A percentile compares a stretch with the other conserved stretches of the same genome.
phyloP scores from a whole-genome alignment of 2,329 filamentous ascomycete species.

The Immersiporthe knoxdaviesiana region DNA sequence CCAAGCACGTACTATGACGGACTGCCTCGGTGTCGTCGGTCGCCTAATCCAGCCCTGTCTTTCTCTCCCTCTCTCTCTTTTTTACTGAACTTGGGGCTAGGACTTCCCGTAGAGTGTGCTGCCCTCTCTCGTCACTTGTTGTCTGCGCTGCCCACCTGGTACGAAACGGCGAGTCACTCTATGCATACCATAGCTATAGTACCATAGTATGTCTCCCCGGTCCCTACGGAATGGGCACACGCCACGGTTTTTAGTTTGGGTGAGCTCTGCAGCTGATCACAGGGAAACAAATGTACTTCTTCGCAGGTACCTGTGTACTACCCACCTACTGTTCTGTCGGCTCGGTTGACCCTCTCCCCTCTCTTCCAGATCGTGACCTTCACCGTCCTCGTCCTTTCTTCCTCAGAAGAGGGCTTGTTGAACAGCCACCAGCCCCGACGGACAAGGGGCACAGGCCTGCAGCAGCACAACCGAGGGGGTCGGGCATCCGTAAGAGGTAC shows the following conservation, averaged over 20 bases:
- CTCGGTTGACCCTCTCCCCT: too few species aligned
- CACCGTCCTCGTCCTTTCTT: background rate
- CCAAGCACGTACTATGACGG: too few species aligned
- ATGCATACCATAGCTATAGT: too few species aligned
- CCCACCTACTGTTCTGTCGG: too few species aligned
- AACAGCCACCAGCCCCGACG: conserved; percentile 12
- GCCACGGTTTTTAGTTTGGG: background rate
- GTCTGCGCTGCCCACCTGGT: conserved; percentile 6
- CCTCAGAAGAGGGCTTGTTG: background rate
- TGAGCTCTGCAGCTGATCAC: conserved; percentile 2
- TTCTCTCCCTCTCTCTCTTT: background rate
- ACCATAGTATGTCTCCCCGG: background rate
- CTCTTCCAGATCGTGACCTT: background rate
- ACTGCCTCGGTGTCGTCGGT: conserved; percentile 21
- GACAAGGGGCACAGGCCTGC: conserved; percentile 17
- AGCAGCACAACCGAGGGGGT: conserved; percentile 14
- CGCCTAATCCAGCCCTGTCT: background rate
- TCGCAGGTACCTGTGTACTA: background rate
- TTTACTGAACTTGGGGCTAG: background rate
- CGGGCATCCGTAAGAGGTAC: background rate
- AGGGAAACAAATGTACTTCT: background rate
- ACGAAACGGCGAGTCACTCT: conserved; percentile 14
- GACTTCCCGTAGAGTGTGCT: conserved; percentile 7
- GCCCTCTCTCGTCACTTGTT: background rate
- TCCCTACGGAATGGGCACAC: background rate